Conservation (phyloP, 495 filamentous ascomycete species). For the Thermothielavioides terrestris region DNA sequence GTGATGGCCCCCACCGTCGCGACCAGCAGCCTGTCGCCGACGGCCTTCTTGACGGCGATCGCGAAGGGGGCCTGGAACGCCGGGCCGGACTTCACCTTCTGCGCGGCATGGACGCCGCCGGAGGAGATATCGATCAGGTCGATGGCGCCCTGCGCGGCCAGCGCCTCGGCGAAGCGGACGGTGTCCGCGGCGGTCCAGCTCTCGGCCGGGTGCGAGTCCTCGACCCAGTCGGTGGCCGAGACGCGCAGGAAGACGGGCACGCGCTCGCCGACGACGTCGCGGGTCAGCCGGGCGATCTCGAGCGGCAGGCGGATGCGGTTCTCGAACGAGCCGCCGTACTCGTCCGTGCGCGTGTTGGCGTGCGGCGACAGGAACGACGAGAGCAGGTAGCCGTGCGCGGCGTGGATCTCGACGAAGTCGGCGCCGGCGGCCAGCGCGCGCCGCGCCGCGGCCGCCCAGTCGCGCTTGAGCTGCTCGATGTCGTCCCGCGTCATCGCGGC, state of each 20-base stretch:
- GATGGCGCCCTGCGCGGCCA: constrained; percentile 47
- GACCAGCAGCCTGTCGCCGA: constrained; percentile 49
- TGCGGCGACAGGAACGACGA: constrained; percentile 39
- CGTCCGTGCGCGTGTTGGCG: constrained; percentile 52
- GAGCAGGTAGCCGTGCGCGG: constrained; percentile 52
- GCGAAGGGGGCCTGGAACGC: constrained; percentile 53
- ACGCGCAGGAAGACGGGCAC: constrained; percentile 58
- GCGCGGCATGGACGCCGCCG: constrained; percentile 48
- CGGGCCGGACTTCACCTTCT: constrained; percentile 49
- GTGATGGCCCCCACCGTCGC: constrained; percentile 55
- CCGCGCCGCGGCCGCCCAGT: constrained; percentile 41
- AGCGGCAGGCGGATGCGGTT: constrained; percentile 50
- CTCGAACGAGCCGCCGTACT: constrained; percentile 59
- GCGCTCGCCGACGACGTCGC: constrained; percentile 40
- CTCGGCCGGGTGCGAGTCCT: constrained; percentile 31
- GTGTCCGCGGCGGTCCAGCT: constrained; percentile 37
- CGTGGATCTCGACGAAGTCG: constrained; percentile 49
- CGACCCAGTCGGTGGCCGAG: constrained; percentile 58
- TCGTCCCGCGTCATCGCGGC: constrained; percentile 42
- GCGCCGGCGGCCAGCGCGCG: constrained; percentile 45
- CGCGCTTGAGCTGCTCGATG: constrained; percentile 38
- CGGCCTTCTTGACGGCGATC: constrained; percentile 50
- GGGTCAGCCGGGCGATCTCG: constrained; percentile 45
- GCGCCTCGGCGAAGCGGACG: constrained; percentile 24
- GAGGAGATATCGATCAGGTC: constrained; percentile 58